Base-by-base conservation (phyloP, 1,284 basidiomycete species). In the Pseudozyma sp. region DNA sequence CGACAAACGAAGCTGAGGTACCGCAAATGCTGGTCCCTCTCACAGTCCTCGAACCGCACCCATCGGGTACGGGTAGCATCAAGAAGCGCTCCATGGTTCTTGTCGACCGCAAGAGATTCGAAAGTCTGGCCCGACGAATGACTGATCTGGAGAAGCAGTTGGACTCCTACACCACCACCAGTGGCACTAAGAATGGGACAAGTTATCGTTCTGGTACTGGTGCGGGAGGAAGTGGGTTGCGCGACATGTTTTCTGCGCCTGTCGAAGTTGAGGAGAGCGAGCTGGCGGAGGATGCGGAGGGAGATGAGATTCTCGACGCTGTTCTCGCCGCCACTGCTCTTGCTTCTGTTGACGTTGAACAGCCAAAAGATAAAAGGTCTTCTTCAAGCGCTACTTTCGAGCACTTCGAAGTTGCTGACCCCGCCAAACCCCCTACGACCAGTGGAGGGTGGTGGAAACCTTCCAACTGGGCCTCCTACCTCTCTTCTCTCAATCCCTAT, bases 1-100 rank as follows among this genome's bases (percentile, higher is more conserved):
- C 40, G 40, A 42, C 12, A 42, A 42, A 42, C n/a, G 49, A 51
- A 36, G 49, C 2, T 5, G 5, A 35, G 13, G 40, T 8, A 0
- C 44, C 64, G 16, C 52, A 78, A 42, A n/a, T 81, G 2, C 57
- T 65, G 8, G 71, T 81, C 1, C 79, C 79, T 0, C 44, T 81
- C 4, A 80, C 78, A 7, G 57, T 57, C 14, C 48, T 81, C 31
- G 72, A 65, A 53, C 67, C 78, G 10, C 66, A 75, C 31, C 70
- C 75, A 11, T 77, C 76, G 9, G 79, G 79, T 13, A 80, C 73
- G 40, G 79, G 79, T 11, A 72, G 67, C 36, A 75, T 80, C 62
- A 68, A 63, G 63, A 79, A 79, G 47, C 68, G 76, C 3, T 76
- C 72, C 25, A 79, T 81, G 78, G 78, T 81, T 8, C 51, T 81